Evolutionary conservation across 305 asterid genomes (phyloP), one percentile per base, ranked within the genome.

Genomic region (Fraxinus paxiana): DNA sequence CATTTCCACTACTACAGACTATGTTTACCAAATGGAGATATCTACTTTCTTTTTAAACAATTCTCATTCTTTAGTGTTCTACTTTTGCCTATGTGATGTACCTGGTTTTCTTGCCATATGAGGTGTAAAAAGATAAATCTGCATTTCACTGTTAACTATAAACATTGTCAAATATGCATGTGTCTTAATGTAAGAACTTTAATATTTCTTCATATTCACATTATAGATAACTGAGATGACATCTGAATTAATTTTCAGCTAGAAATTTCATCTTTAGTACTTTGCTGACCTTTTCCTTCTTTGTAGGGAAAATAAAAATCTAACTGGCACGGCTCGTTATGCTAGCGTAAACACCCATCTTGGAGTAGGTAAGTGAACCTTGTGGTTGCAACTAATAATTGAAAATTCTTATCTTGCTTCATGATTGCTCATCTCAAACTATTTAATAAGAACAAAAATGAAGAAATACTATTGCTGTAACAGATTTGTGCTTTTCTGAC

Each of bases 241-340:
- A 30, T 63, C 65, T 22, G 10, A 43, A 28, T 17, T 78, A 63
- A 63, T 20, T 56, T 71, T 77, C 28, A 37, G 24, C 37, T 46
- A 8, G 5, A 26, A 26, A 72, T 48, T 26, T 73, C 38, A 31
- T 75, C 69, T 54, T 24, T 38, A 43, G n/a, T 48, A 63, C 61
- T 37, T 59, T 13, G 10, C 31, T 82, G 12, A 51, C 18, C 22
- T 41, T 79, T 82, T 61, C 26, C 20, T 56, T 63, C 81, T 74
- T 85, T 79, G 28, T 91, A 93, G 98, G 89, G 98, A 93, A 86
- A 93, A 93, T 89, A 92, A 93, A 87, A 93, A 92, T 84, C 92
- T 92, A 59, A 93, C 98, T 0, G 98, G 98, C 48, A 93, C 98
- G 15, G 97, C 98, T 80, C 97, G 97, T 35, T 93, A 93, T 88